Conservation (phyloP, 225 moss, liverwort and hornwort species). For the Polytrichum formosum region DNA sequence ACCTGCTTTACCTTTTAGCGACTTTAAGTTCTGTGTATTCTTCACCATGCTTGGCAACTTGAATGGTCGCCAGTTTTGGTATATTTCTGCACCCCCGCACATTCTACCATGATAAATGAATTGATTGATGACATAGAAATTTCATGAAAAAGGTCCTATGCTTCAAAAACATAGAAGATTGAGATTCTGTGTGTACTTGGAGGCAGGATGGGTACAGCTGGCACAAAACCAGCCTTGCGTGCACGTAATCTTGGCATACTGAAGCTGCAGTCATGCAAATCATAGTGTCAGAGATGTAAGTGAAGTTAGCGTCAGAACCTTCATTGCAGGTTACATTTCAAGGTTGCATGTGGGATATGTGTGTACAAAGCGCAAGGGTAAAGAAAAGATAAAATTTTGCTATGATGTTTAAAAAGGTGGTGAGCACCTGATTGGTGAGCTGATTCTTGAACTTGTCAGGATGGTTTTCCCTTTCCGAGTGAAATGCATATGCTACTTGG, state of each 20-base stretch:
- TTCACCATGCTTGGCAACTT: conserved; percentile 58
- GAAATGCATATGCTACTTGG: conserved; percentile 73
- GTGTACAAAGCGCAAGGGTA: neutral
- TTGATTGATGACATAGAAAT: no score
- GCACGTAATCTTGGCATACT: conserved; percentile 58
- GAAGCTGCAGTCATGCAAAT: conserved; percentile 39
- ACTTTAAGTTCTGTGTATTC: conserved; percentile 50
- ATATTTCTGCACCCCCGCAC: conserved; percentile 57
- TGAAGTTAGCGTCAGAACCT: no score
- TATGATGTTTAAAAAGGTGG: no score
- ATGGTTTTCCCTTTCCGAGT: conserved; percentile 50
- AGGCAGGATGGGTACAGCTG: conserved; percentile 48
- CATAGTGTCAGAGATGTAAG: neutral
- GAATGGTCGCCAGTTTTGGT: conserved; percentile 61
- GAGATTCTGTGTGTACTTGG: conserved; percentile 42
- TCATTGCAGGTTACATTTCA: no score
- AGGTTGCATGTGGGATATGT: neutral
- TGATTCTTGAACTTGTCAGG: conserved; percentile 87
- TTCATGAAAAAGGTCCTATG: no score
- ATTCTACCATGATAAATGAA: neutral
- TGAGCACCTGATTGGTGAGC: conserved; percentile 68
- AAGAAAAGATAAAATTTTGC: neutral
- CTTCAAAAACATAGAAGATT: no score
- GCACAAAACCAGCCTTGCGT: conserved; percentile 86
- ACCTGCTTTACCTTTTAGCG: conserved; percentile 36